Conservation (phyloP, 306 rosid genomes). For the Vachellia pachyceras region DNA sequence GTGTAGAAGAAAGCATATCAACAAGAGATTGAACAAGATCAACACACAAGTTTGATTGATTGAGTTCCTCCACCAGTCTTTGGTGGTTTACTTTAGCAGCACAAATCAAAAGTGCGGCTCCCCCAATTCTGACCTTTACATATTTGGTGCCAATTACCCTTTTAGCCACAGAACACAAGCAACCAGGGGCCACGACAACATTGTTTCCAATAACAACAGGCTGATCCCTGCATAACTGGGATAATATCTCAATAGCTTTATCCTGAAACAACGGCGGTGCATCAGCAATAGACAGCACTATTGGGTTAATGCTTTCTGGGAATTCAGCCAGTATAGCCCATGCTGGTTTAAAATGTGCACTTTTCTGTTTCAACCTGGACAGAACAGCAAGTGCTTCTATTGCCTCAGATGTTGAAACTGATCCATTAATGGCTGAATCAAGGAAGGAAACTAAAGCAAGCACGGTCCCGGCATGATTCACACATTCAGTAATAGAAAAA, state of each 20-base stretch:
- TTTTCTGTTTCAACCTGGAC: conserved; percentile 65
- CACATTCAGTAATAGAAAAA: conserved; percentile 72
- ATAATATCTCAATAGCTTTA: conserved; percentile 90
- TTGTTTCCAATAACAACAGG: conserved; percentile 75
- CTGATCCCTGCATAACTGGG: conserved; percentile 89
- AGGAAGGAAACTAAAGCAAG: conserved; percentile 93
- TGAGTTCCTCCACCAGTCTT: conserved; percentile 85
- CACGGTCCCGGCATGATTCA: conserved; percentile 90
- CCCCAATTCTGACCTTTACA: conserved; percentile 78
- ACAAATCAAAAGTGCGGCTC: conserved; percentile 86
- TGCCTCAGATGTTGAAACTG: conserved; percentile 76
- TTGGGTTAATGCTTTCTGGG: conserved; percentile 86
- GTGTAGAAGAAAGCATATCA: conserved; percentile 59
- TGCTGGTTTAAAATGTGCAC: conserved; percentile 72
- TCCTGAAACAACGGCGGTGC: conserved; percentile 81
- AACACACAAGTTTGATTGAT: conserved; percentile 61
- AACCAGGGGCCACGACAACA: conserved; percentile 67
- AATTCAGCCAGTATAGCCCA: conserved; percentile 92
- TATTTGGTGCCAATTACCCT: conserved; percentile 75
- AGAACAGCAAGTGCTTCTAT: conserved; percentile 93
- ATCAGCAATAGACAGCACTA: conserved; percentile 79
- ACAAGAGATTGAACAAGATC: conserved; percentile 87
- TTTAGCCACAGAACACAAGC: conserved; percentile 71
- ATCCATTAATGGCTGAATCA: conserved; percentile 67
- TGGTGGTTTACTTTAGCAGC: conserved; percentile 89